These are phyloP conservation scores for Darksidea phi DNA, from an alignment of 495 filamentous ascomycete species.

Conservation along the genomic window DNA sequence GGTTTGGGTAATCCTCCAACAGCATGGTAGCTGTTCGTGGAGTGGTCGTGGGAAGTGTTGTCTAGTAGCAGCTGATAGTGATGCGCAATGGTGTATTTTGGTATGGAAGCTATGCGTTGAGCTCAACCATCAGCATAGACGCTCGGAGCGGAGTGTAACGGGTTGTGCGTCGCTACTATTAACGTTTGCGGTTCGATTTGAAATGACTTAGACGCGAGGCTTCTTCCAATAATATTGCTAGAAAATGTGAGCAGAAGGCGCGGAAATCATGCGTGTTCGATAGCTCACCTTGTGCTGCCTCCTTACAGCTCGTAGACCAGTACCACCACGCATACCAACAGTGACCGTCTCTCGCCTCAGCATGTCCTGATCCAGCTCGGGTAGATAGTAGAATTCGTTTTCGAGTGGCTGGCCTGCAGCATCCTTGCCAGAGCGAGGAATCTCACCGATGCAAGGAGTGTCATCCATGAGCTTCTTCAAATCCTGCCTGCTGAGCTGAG, in stretches of 20 bases:
- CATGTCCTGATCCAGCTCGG: conserved; percentile 80
- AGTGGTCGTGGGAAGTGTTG: not conserved
- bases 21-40: not conserved
- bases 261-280: not conserved
- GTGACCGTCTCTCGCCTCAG: conserved; percentile 79
- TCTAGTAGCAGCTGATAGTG: no score
- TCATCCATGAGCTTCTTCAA: conserved; percentile 68
- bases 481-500: conserved; percentile 42
- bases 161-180: not conserved
- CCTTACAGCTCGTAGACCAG: conserved; percentile 80
- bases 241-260: conserved; percentile 11
- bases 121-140: not conserved
- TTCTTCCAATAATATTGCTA: conserved; percentile 50
- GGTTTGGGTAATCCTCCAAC: not conserved
- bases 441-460: conserved; percentile 78
- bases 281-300: conserved; percentile 88
- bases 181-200: not conserved
- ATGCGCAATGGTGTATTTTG: no score
- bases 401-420: conserved; percentile 91
- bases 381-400: conserved; percentile 96
- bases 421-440: conserved; percentile 89
- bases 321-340: conserved; percentile 81
- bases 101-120: not conserved
- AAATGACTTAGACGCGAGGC: conserved; percentile 30
- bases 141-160: not conserved